A percentile compares a stretch with the other conserved stretches of the same genome.
Conservation (phyloP, 2,329 filamentous ascomycete genomes). For the Leptoxyphium fumago region DNA sequence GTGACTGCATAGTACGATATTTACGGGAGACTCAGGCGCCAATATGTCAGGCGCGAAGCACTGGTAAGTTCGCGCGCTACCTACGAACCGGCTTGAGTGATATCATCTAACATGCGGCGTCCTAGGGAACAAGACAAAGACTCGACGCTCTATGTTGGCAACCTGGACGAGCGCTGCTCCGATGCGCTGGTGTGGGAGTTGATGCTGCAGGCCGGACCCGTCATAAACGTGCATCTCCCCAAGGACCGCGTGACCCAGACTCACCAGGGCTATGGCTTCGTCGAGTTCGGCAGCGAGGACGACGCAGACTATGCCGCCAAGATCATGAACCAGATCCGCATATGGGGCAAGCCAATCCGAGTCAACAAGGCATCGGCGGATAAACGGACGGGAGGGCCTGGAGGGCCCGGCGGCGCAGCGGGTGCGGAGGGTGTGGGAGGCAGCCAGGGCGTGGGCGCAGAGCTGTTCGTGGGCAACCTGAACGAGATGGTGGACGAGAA, state of each 20-base stretch:
- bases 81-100: neutral
- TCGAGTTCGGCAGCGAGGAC: constrained; percentile 90
- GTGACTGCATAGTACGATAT: neutral
- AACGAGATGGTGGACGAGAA: constrained; percentile 92
- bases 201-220: constrained; percentile 93
- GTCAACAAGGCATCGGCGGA: constrained; percentile 93
- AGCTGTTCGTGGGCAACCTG: constrained; percentile 92
- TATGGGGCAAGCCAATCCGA: constrained; percentile 87
- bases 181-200: constrained; percentile 90
- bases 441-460: constrained; percentile 77
- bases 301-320: constrained; percentile 94
- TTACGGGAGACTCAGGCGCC: constrained; percentile 7
- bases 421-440: constrained; percentile 48
- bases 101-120: constrained; percentile 5
- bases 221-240: constrained; percentile 94
- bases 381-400: constrained; percentile 83
- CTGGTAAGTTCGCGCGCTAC: constrained; percentile 40
- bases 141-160: constrained; percentile 93
- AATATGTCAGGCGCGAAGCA: constrained; percentile 59
- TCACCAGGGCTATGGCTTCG: constrained; percentile 97
- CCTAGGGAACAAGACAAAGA: constrained; percentile 95
- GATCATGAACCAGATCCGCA: constrained; percentile 88
- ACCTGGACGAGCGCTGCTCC: constrained; percentile 90
- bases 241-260: constrained; percentile 95
- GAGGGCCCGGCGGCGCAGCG: constrained; percentile 53